Evolutionary conservation across 228 moss, liverwort and hornwort species (phyloP), one percentile per base, ranked within the genome.

Genomic region (Sphagnum magellanicum): DNA sequence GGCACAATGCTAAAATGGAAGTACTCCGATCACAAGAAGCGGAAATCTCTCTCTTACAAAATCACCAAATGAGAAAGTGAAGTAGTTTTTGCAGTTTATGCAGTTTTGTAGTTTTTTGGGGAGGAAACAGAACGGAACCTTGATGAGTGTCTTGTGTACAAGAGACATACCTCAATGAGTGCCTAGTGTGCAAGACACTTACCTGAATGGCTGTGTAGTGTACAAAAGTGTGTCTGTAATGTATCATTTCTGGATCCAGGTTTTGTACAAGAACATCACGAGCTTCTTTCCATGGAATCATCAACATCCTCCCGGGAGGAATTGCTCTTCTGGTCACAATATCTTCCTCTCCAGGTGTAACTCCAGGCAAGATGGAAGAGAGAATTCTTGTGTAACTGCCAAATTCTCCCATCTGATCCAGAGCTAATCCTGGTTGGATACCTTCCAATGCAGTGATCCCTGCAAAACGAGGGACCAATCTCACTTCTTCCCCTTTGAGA

Each of bases 361-460:
- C 66, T 72, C 48, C 57, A 16, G 50, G 48, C 6, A 11, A 14
- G 0, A 49, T 48, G 4, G 0, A 10, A 14, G 59, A 69, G 10
- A 70, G 0, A 53, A 67, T 71, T 15, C n/a, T 75, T 14, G 72
- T 59, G 32, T 32, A 32, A 17, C 69, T 65, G 10, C 77, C 60
- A 48, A 72, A 74, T 59, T 75, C 68, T 4, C 53, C 5, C 49
- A 66, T 17, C 67, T 76, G 8, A 61, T 70, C 67, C 51, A 32
- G 10, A 6, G 67, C 58, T 52, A 85, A 32, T 6, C 80, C 85
- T 3, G 68, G 66, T 63, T 80, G 79, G 67, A 85, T 75, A 57
- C 80, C 82, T 0, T 88, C 84, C 60, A 88, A 77, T 5, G 82
- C 84, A 63, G 64, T 69, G 72, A 88, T 69, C 4, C 80, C 82